Conservation (phyloP, 2,329 filamentous ascomycete genomes). For the Colletotrichum karsti region DNA sequence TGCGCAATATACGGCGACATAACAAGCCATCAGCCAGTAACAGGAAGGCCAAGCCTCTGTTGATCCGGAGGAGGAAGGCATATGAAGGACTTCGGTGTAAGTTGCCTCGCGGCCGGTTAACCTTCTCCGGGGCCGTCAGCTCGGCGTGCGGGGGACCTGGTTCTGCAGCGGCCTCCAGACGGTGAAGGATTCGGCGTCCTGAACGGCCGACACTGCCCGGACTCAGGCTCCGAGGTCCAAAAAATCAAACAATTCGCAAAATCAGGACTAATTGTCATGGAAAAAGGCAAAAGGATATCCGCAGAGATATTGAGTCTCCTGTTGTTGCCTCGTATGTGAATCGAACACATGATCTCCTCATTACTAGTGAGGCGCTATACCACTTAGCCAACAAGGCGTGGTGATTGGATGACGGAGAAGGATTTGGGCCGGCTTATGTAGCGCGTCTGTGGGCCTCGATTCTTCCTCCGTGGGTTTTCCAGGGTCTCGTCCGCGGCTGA, state of each 20-base stretch:
- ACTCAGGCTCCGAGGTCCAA: not conserved
- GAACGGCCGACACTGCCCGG: accelerated
- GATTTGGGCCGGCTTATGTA: not conserved
- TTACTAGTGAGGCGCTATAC: conserved; percentile 28
- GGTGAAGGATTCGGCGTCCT: not conserved
- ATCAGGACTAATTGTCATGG: too few species aligned
- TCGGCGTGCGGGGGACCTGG: not conserved
- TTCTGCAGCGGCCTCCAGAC: not conserved
- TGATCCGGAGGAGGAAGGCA: not conserved
- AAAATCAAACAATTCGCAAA: too few species aligned
- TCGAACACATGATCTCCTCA: conserved; percentile 25
- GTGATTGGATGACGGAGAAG: accelerated
- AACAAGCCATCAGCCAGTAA: not conserved
- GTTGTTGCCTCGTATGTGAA: conserved; percentile 15
- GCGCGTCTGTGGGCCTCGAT: not conserved
- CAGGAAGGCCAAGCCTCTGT: accelerated
- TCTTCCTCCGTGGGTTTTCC: not conserved
- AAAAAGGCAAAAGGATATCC: not conserved
- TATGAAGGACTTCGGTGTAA: not conserved
- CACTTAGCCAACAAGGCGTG: conserved; percentile 22
- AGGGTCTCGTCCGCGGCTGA: not conserved
- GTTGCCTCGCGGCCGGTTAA: not conserved
- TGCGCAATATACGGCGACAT: not conserved
- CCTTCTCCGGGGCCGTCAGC: not conserved
- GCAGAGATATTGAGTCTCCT: not conserved